Percentiles rank a stretch among this genome's conserved stretches.
phyloP scores from a whole-genome alignment of 2,329 filamentous ascomycete genomes.

The Exutisphaerella laricina region DNA sequence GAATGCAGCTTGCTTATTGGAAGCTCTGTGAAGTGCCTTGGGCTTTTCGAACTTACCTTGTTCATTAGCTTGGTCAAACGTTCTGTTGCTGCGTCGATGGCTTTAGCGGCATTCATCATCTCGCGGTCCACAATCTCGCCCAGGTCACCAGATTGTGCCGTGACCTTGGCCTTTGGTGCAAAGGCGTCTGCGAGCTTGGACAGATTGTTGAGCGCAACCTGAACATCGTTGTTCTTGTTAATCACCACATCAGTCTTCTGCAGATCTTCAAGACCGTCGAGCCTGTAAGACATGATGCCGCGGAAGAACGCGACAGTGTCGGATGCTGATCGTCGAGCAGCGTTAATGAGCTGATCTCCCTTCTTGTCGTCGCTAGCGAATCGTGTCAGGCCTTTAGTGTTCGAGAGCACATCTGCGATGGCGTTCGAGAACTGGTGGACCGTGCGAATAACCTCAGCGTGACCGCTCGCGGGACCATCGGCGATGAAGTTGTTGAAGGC shows the following conservation, averaged over 20 bases:
- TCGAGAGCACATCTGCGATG: constrained; percentile 88
- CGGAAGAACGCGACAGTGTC: constrained; percentile 94
- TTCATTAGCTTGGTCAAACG: constrained; percentile 88
- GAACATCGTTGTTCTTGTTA: constrained; percentile 93
- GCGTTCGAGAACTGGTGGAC: constrained; percentile 87
- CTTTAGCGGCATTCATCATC: constrained; percentile 86
- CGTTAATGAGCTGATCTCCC: constrained; percentile 74
- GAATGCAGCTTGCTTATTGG: too few relatives aligned
- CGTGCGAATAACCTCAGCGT: constrained; percentile 87
- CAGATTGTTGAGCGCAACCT: constrained; percentile 86
- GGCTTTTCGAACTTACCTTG: too few relatives aligned
- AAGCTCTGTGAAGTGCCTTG: too few relatives aligned
- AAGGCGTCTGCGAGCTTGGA: constrained; percentile 92
- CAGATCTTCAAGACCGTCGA: constrained; percentile 82
- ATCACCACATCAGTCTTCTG: constrained; percentile 97
- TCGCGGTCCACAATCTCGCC: constrained; percentile 91
- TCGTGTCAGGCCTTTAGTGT: constrained; percentile 89
- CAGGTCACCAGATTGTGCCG: constrained; percentile 72
- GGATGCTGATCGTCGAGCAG: constrained; percentile 75
- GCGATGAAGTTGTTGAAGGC: constrained; percentile 99
- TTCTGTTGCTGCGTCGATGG: constrained; percentile 86
- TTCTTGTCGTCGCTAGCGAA: constrained; percentile 96
- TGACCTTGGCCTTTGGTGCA: constrained; percentile 81
- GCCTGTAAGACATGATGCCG: constrained; percentile 82
- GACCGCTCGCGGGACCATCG: constrained; percentile 84